Conservation (phyloP, 169 alveolate genomes). For the Plasmodium fragile region DNA sequence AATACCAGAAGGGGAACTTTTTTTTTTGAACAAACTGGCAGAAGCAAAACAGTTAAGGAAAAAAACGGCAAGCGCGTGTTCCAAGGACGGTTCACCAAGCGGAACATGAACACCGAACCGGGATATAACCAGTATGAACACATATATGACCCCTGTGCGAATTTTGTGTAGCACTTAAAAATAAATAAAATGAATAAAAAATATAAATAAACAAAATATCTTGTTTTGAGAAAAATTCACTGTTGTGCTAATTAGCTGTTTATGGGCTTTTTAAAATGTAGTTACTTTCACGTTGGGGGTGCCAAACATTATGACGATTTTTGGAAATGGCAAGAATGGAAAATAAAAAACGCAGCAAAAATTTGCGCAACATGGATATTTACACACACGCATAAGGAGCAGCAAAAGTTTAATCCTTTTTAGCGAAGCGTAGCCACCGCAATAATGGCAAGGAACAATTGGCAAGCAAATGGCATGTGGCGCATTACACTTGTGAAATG, state of each 20-base stretch:
- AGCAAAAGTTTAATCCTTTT: not conserved
- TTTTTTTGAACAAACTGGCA: not conserved
- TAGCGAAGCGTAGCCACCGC: not conserved
- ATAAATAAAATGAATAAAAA: not conserved
- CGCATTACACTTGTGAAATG: not conserved
- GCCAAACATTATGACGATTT: slow-evolving; percentile 1
- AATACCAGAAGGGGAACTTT: not conserved
- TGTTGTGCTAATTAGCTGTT: not conserved
- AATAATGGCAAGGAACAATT: not conserved
- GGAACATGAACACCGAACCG: not conserved
- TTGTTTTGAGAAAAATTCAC: not conserved
- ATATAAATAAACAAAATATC: not conserved
- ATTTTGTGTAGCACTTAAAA: not conserved
- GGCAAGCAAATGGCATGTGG: not conserved
- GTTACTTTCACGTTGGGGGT: not conserved
- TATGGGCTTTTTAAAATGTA: not conserved
- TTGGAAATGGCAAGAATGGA: not conserved
- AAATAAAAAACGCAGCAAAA: not conserved
- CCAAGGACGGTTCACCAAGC: not conserved
- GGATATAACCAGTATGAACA: not conserved
- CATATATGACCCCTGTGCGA: not conserved
- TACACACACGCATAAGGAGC: not conserved
- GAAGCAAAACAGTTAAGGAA: not conserved
- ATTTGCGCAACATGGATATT: not conserved
- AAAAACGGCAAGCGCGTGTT: not conserved